A percentile compares a stretch with the other conserved stretches of the same genome.
phyloP scores from a whole-genome alignment of 1,284 basidiomycete species.

The Mycosarcoma maydis region DNA sequence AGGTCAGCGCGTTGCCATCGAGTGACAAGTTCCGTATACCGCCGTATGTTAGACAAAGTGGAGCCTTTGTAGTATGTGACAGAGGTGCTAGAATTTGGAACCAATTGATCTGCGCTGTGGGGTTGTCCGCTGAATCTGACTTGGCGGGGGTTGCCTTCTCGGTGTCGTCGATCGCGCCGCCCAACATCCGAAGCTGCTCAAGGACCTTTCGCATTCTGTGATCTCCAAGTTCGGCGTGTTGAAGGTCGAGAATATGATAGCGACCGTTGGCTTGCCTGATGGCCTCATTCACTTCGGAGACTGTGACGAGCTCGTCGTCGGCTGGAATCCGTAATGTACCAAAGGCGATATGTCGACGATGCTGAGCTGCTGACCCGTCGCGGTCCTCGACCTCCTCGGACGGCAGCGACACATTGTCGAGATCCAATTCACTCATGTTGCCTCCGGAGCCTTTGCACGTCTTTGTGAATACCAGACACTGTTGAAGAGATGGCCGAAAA shows the following conservation, averaged over 20 bases:
- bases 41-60: neutral
- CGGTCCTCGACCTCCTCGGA: conserved; percentile 3
- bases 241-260: conserved; percentile 16
- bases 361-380: neutral
- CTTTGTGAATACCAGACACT: neutral
- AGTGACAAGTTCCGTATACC: conserved; percentile 15
- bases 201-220: conserved; percentile 3
- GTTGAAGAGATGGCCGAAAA: too few species aligned
- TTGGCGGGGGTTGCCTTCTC: neutral
- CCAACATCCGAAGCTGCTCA: neutral
- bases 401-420: conserved; percentile 21
- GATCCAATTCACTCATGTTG: conserved; percentile 8
- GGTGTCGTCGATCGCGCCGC: neutral
- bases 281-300: neutral
- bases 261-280: conserved; percentile 7
- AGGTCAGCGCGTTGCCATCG: conserved; percentile 18
- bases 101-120: neutral
- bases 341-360: conserved; percentile 6
- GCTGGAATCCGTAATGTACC: conserved; percentile 17
- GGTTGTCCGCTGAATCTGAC: neutral
- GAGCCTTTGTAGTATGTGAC: neutral
- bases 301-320: conserved; percentile 12
- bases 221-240: conserved; percentile 18
- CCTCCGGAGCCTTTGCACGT: neutral
- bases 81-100: neutral